phyloP scores from a whole-genome alignment of 257 asterid species.

The Cruciata laevipes region DNA sequence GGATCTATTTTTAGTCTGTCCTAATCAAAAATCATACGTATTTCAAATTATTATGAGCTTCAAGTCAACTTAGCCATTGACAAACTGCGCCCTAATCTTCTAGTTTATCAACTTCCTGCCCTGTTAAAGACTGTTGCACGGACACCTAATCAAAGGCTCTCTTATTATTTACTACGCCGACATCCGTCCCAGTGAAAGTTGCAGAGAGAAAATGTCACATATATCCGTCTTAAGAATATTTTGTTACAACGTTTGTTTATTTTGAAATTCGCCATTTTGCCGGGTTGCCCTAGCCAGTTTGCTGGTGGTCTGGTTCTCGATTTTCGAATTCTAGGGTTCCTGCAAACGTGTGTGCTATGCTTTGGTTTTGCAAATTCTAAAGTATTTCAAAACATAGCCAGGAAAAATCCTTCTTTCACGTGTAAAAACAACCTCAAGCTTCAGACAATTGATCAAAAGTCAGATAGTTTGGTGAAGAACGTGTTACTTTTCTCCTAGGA shows the following conservation, averaged over 20 bases:
- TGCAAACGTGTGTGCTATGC: background rate
- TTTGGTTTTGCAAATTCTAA: background rate
- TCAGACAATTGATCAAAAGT: conserved; percentile 4
- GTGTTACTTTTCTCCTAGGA: background rate
- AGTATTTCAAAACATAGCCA: background rate
- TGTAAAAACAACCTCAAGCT: background rate
- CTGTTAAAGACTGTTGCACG: background rate
- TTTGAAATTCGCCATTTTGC: too few species aligned
- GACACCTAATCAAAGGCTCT: background rate
- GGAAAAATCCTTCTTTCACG: background rate
- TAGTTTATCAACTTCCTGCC: conserved; percentile 1
- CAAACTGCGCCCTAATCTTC: background rate
- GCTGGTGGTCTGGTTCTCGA: too few species aligned
- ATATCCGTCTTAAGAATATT: too few species aligned
- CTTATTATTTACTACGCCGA: too few species aligned
- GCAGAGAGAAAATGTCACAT: too few species aligned
- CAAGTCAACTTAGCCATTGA: conserved; percentile 13
- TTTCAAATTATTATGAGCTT: conserved; percentile 4
- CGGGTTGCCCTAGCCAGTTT: too few species aligned
- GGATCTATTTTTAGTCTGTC: conserved; percentile 3
- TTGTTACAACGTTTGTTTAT: too few species aligned
- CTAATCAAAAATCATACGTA: background rate
- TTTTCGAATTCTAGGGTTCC: too few species aligned
- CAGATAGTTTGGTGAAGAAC: conserved; percentile 13
- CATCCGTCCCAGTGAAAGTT: too few species aligned